Conservation (phyloP, 1,139 yeast genomes). For the Diutina mesorugosa region DNA sequence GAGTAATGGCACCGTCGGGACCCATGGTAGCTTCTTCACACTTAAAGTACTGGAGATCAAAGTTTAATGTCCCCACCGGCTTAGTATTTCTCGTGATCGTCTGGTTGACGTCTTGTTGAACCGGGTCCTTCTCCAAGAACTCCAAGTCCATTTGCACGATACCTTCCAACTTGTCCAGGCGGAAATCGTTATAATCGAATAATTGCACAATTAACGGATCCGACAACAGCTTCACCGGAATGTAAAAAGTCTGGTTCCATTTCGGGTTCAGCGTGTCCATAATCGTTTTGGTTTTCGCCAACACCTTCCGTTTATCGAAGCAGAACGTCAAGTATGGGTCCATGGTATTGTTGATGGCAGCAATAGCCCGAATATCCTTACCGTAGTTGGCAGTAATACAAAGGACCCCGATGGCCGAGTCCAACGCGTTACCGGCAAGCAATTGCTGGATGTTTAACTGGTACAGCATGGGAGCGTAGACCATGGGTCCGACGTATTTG, state of each 20-base stretch:
- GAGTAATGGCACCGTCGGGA: conserved; percentile 76
- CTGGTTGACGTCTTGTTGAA: conserved; percentile 37
- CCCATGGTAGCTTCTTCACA: conserved; percentile 62
- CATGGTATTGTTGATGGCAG: conserved; percentile 60
- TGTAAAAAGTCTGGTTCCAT: conserved; percentile 70
- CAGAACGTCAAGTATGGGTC: conserved; percentile 83
- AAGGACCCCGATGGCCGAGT: conserved; percentile 78
- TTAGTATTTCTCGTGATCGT: conserved; percentile 68
- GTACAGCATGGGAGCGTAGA: conserved; percentile 81
- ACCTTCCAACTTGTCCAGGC: conserved; percentile 78
- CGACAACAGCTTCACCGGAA: conserved; percentile 62
- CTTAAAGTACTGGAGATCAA: conserved; percentile 67
- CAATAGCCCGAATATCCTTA: conserved; percentile 52
- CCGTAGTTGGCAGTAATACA: conserved; percentile 60
- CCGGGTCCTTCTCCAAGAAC: conserved; percentile 40
- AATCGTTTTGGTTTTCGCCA: conserved; percentile 57
- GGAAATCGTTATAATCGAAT: conserved; percentile 61
- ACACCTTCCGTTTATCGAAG: conserved; percentile 34
- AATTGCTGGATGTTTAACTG: conserved; percentile 87
- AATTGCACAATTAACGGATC: conserved; percentile 68
- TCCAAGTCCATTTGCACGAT: conserved; percentile 66
- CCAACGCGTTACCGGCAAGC: conserved; percentile 69
- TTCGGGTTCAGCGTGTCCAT: conserved; percentile 56
- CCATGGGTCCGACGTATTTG: conserved; percentile 77
- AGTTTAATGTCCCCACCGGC: conserved; percentile 61